phyloP scores from a whole-genome alignment of 257 asterid species.

The Solanum phureja region DNA sequence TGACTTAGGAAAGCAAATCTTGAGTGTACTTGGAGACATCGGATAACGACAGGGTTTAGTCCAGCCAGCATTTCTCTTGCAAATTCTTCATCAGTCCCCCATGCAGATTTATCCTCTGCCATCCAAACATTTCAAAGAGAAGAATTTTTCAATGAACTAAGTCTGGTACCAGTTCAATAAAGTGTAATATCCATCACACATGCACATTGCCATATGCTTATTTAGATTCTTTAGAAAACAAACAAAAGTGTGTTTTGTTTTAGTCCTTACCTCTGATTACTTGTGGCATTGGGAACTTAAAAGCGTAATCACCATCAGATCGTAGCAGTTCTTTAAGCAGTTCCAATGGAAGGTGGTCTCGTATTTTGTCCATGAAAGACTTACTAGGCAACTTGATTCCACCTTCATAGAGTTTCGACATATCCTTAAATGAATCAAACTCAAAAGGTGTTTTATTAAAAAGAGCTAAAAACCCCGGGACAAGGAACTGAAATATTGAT shows the following conservation, averaged over 20 bases:
- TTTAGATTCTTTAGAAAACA: background rate
- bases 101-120: slow-evolving; percentile 44
- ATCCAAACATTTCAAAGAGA: background rate
- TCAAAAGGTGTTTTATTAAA: slow-evolving; percentile 13
- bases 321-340: slow-evolving; percentile 37
- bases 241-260: background rate
- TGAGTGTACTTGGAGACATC: slow-evolving; percentile 32
- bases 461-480: background rate
- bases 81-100: slow-evolving; percentile 74
- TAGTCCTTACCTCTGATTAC: slow-evolving; percentile 37
- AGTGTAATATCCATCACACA: background rate
- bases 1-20: background rate
- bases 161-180: background rate
- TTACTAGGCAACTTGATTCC: slow-evolving; percentile 34
- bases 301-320: slow-evolving; percentile 32
- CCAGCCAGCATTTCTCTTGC: slow-evolving; percentile 67
- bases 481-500: slow-evolving; percentile 36
- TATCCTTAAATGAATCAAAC: slow-evolving; percentile 41
- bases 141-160: background rate
- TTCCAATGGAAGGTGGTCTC: slow-evolving; percentile 34
- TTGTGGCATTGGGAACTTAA: slow-evolving; percentile 50
- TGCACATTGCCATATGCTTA: background rate
- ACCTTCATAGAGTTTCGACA: slow-evolving; percentile 28
- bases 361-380: slow-evolving; percentile 4
- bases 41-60: slow-evolving; percentile 45